phyloP scores from a whole-genome alignment of 345 rosid genomes.

The Turritis glabra region DNA sequence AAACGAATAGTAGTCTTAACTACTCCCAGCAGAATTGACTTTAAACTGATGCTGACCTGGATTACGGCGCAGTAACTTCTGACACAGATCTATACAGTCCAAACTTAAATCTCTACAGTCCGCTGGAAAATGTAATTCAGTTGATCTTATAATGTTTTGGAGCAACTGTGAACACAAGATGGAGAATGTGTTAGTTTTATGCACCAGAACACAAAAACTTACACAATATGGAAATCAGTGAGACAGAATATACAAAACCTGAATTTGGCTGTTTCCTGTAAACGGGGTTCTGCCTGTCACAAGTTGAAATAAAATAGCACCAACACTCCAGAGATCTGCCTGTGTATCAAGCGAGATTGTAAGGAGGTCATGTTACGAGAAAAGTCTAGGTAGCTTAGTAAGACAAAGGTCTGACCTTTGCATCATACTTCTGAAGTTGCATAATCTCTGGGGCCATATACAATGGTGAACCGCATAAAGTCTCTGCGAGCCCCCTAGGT shows the following conservation, averaged over 20 bases:
- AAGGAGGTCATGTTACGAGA: conserved; percentile 31
- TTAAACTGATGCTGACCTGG: conserved; percentile 64
- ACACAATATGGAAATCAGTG: neutral
- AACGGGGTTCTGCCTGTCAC: conserved; percentile 93
- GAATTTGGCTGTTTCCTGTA: conserved; percentile 85
- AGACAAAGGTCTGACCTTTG: conserved; percentile 63
- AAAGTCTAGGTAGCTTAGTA: neutral
- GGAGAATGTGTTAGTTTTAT: conserved; percentile 17
- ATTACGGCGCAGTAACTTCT: conserved; percentile 77
- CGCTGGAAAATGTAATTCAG: conserved; percentile 73
- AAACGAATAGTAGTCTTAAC: conserved; percentile 2
- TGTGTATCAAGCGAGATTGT: conserved; percentile 53
- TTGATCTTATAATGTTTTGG: conserved; percentile 82
- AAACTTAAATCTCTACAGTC: conserved; percentile 59
- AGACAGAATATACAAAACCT: conserved; percentile 50
- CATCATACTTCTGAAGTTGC: conserved; percentile 98
- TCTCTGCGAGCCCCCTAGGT: conserved; percentile 94
- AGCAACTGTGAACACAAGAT: conserved; percentile 66
- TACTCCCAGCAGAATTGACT: neutral
- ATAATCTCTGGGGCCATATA: conserved; percentile 99
- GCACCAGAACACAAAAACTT: conserved; percentile 11
- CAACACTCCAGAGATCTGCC: conserved; percentile 99
- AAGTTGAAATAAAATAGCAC: conserved; percentile 94
- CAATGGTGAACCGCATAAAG: conserved; percentile 97
- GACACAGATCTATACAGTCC: conserved; percentile 86